phyloP scores from a whole-genome alignment of 805 yeast species.

The Grigorovia transvaalensis region DNA sequence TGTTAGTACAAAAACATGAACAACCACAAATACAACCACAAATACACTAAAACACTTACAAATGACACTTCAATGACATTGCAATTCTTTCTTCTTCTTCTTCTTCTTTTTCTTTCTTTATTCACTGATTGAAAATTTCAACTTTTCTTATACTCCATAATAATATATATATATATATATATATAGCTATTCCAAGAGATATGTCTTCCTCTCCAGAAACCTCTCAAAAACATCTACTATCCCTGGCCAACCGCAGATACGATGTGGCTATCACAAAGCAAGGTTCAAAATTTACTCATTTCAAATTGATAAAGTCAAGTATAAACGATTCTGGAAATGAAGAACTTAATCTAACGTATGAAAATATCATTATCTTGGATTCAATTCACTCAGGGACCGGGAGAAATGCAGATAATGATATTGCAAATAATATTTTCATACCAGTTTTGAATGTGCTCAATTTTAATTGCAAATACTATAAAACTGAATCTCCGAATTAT shows the following conservation, averaged over 20 bases:
- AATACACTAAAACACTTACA: not conserved
- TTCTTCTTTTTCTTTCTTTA: no score
- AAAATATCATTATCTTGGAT: constrained; percentile 24
- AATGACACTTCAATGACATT: not conserved
- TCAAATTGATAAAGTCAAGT: constrained; percentile 1
- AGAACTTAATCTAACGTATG: no score
- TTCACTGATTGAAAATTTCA: no score
- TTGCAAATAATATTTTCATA: constrained; percentile 34
- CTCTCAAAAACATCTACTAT: not conserved
- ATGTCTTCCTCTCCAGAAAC: not conserved
- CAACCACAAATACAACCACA: no score
- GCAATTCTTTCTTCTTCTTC: not conserved
- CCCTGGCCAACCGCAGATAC: not conserved
- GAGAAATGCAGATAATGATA: constrained; percentile 24
- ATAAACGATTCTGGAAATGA: no score
- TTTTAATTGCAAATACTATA: constrained; percentile 32
- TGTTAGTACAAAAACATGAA: constrained; percentile 5
- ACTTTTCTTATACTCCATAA: no score
- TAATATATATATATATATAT: no score
- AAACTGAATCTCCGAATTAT: constrained; percentile 33
- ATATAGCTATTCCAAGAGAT: no score
- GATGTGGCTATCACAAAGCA: constrained; percentile 4
- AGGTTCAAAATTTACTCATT: constrained; percentile 8
- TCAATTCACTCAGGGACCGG: constrained; percentile 32
- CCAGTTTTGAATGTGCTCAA: constrained; percentile 38